Conservation (phyloP, 2,329 filamentous ascomycete species). For the Pyricularia pennisetigena region DNA sequence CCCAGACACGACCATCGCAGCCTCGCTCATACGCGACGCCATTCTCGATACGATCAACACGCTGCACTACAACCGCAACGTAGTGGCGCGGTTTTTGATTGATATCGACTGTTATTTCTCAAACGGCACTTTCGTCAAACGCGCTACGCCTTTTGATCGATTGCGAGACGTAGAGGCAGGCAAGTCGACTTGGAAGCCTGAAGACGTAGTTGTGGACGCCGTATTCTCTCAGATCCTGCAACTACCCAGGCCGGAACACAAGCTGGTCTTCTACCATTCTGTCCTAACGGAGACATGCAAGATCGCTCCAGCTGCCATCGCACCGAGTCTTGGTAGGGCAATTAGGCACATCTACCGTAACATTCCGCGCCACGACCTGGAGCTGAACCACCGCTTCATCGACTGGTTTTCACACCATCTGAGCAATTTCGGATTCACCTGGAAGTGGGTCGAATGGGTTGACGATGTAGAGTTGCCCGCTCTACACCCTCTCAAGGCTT, state of each 20-base stretch:
- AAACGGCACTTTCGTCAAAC: slow-evolving; percentile 81
- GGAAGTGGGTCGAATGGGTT: slow-evolving; percentile 98
- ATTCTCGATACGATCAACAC: slow-evolving; percentile 90
- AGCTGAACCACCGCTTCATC: slow-evolving; percentile 77
- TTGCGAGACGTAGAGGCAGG: slow-evolving; percentile 58
- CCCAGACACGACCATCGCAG: slow-evolving; percentile 61
- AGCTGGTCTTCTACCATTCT: slow-evolving; percentile 93
- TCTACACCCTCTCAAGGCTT: slow-evolving; percentile 82
- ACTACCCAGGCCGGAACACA: slow-evolving; percentile 79
- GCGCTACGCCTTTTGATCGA: slow-evolving; percentile 86
- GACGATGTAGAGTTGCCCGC: slow-evolving; percentile 71
- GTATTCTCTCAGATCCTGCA: slow-evolving; percentile 93
- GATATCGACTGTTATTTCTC: slow-evolving; percentile 94
- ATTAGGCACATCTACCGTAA: slow-evolving; percentile 87
- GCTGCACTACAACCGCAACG: slow-evolving; percentile 83
- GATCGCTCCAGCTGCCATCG: slow-evolving; percentile 90
- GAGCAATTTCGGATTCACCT: slow-evolving; percentile 98
- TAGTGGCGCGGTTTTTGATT: slow-evolving; percentile 79
- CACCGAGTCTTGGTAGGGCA: slow-evolving; percentile 82
- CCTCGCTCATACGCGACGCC: slow-evolving; percentile 75
- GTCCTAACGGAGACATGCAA: slow-evolving; percentile 94
- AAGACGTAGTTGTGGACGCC: slow-evolving; percentile 94
- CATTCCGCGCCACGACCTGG: slow-evolving; percentile 73
- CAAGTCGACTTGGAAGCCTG: slow-evolving; percentile 85
- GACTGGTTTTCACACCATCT: slow-evolving; percentile 98